phyloP scores from a whole-genome alignment of 495 filamentous ascomycete genomes.

The Ramalina peruviana region DNA sequence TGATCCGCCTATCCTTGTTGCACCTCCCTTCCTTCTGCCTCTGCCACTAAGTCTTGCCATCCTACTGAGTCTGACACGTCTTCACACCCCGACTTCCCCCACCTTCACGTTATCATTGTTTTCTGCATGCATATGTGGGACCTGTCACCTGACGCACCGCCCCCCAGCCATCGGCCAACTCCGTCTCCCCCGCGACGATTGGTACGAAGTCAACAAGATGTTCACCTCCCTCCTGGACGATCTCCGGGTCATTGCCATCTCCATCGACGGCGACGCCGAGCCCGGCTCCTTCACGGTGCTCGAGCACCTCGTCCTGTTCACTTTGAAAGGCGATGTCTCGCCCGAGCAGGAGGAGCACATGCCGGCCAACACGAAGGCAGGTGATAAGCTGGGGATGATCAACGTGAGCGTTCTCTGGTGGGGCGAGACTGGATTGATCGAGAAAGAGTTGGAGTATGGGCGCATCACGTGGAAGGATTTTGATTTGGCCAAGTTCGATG shows the following conservation, averaged over 20 bases:
- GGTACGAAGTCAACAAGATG: not conserved
- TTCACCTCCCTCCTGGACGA: not conserved
- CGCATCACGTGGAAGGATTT: slow-evolving; percentile 1
- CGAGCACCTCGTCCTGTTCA: slow-evolving; percentile 1
- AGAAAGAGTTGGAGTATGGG: slow-evolving; percentile 2
- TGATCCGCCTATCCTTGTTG: no score
- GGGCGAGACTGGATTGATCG: not conserved
- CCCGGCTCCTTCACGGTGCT: slow-evolving; percentile 1
- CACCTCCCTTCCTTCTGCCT: no score
- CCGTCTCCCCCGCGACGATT: not conserved
- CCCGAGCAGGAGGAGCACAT: not conserved
- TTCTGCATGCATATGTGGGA: no score
- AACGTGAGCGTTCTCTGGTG: slow-evolving; percentile 1
- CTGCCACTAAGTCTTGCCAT: no score
- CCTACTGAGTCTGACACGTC: no score
- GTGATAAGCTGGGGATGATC: slow-evolving; percentile 1
- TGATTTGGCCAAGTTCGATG: not conserved
- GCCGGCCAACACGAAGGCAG: not conserved
- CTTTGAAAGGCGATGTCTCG: not conserved
- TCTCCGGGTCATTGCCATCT: not conserved
- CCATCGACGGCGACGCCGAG: not conserved
- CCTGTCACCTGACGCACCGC: not conserved
- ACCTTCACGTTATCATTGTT: not conserved
- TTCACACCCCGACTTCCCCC: not conserved
- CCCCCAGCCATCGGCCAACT: not conserved